Evolutionary conservation across 352 stramenopile genomes (phyloP), one percentile per base, ranked within the genome.

Genomic region (Globisporangium spinosum): DNA sequence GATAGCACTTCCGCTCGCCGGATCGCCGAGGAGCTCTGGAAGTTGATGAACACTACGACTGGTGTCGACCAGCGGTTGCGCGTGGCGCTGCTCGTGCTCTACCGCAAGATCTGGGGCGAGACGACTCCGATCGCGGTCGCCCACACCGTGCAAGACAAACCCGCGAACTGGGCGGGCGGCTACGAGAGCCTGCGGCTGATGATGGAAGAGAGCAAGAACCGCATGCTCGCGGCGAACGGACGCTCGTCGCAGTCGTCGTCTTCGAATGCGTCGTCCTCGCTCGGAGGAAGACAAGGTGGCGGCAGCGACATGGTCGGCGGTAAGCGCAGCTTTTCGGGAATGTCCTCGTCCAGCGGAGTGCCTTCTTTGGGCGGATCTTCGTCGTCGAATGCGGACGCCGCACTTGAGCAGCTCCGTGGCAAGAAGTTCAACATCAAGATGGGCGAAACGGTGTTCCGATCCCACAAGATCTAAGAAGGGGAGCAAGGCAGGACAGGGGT

Each of bases 401-500:
- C 74, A 9, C 71, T 95, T 12, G 87, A 95, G 67, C 85, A 92
- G 62, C 71, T 93, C 43, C 86, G 86, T 5, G 85, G 87, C 74
- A 95, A 95, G 75, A 94, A 93, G 63, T 84, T 94, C 73, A 93
- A 93, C 74, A 87, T 94, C 64, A 92, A 90, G 69, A 87, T 92
- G 78, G 85, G 85, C 47, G 84, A 92, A 51, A 91, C 80, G 27
- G 77, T 82, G 10, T 85, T 95, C 66, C 82, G 82, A 27, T 92
- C 87, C n/a, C 83, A 93, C 68, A 92, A 94, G 66, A 72, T 94
- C n/a, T 93, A 77, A 64, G 15, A n/a, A 22, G 4, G 29, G 7
- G 40, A 15, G 9, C 20, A 54, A n/a, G 7, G 47, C 29, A 32
- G 27, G 27, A 3, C 27, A 32, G 29, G 29, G 29, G 29, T 29